Base-by-base conservation (phyloP, 164 flowering plant genomes). In the Vitis amurensis region DNA sequence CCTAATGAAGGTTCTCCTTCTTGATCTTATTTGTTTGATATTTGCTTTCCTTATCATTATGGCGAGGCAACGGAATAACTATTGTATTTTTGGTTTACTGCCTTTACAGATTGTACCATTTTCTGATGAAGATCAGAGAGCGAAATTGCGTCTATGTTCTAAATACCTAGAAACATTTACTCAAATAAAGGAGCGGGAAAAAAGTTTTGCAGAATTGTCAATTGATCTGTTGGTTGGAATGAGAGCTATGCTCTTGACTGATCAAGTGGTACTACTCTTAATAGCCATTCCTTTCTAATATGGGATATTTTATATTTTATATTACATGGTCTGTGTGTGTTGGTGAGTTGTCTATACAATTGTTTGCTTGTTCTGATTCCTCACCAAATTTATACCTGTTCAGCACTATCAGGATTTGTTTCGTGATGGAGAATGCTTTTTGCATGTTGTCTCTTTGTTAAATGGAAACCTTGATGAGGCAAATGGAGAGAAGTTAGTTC, bases 361-460 rank as follows among this genome's bases (percentile, higher is more conserved):
- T 12, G 31, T 23, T 15, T 19, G 37, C n/a, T 49, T 70, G 16
- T 63, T 74, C 47, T 70, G 48, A 66, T 64, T 19, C 65, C 66
- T 74, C 11, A 58, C 66, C 27, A 60, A 23, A 5, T 76, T 4
- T 79, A 30, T 75, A 48, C 63, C 68, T 59, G 16, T 79, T 66
- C 93, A 96, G 99, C 84, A 93, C 71, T 93, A 87, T 75, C 99
- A 93, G 79, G 83, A 78, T 69, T 78, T 96, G 73, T 96, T 96
- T 78, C 90, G 97, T 65, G 91, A 91, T 59, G 99, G 94, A 30
- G 99, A 92, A 68, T 96, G 99, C 80, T 93, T 96, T 88, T 59
- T 96, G 81, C 99, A 96, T 79, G 87, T 96, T 67, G 92, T 96
- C 37, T 96, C 99, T 73, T 86, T 96, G 68, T 74, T 96, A 67